phyloP scores from a whole-genome alignment of 208 protist species.

The Trypanosoma platydactyli region DNA sequence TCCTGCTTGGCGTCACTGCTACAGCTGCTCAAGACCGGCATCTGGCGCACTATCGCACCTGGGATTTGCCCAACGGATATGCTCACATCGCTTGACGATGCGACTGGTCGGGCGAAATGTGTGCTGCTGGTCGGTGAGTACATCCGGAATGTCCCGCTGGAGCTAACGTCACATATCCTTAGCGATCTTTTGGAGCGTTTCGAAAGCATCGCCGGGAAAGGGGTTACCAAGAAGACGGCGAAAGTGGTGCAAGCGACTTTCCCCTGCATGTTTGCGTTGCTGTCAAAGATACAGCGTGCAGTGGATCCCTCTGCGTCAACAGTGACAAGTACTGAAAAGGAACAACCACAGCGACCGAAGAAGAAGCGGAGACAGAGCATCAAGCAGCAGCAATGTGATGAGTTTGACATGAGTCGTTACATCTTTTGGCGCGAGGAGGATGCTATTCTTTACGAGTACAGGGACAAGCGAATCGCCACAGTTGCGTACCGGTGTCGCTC shows the following conservation, averaged over 20 bases:
- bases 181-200: conserved; percentile 59
- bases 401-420: conserved; percentile 60
- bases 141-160: conserved; percentile 82
- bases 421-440: conserved; percentile 92
- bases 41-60: conserved; percentile 66
- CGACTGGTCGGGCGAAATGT: conserved; percentile 48
- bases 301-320: conserved; percentile 48
- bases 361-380: conserved; percentile 19
- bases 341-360: conserved; percentile 11
- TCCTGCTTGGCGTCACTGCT: conserved; percentile 41
- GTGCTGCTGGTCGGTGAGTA: conserved; percentile 79
- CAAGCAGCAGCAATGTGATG: conserved; percentile 18
- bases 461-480: conserved; percentile 81
- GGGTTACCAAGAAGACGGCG: neutral
- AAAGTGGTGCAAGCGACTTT: conserved; percentile 39
- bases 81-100: conserved; percentile 36
- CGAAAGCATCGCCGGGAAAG: conserved; percentile 25
- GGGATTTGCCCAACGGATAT: conserved; percentile 75
- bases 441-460: conserved; percentile 64
- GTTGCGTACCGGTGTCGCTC: conserved; percentile 78
- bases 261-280: conserved; percentile 75
- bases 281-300: conserved; percentile 87
- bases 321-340: neutral
- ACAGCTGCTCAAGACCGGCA: conserved; percentile 43
- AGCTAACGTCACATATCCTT: conserved; percentile 77